Conservation (phyloP, 441 rosid species). For the Macaranga tanarius region DNA sequence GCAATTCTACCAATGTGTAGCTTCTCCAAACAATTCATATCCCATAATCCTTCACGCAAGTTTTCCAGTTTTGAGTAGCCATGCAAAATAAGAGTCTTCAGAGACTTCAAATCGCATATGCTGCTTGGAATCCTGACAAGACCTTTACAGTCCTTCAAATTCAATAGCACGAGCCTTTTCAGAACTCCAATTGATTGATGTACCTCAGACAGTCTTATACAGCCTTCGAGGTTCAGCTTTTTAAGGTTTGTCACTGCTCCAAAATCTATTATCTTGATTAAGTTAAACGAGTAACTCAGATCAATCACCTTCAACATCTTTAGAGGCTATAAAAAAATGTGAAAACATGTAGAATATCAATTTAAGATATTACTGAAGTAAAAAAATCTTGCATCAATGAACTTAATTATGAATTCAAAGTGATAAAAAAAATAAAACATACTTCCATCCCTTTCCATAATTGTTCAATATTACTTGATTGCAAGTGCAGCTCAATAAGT, state of each 20-base stretch:
- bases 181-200: conserved; percentile 17
- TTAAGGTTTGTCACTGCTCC: conserved; percentile 19
- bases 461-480: conserved; percentile 18
- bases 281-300: conserved; percentile 19
- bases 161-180: conserved; percentile 5
- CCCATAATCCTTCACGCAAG: conserved; percentile 11
- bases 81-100: conserved; percentile 18
- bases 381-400: background rate
- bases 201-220: conserved; percentile 1
- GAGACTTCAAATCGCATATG: conserved; percentile 15
- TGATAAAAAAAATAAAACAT: background rate
- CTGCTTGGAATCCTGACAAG: conserved; percentile 20
- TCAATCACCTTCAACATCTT: conserved; percentile 27
- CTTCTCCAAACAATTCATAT: conserved; percentile 18
- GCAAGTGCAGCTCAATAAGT: conserved; percentile 26
- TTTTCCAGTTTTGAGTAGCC: conserved; percentile 23
- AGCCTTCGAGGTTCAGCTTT: conserved; percentile 24
- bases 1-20: conserved; percentile 13
- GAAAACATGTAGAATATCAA: background rate
- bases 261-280: conserved; percentile 23
- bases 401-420: background rate
- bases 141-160: conserved; percentile 16
- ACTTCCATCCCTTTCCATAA: conserved; percentile 23
- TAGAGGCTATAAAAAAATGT: conserved; percentile 21
- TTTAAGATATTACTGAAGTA: background rate